Base-by-base conservation (phyloP, 345 rosid genomes). In the Excoecaria cochinchinensis region DNA sequence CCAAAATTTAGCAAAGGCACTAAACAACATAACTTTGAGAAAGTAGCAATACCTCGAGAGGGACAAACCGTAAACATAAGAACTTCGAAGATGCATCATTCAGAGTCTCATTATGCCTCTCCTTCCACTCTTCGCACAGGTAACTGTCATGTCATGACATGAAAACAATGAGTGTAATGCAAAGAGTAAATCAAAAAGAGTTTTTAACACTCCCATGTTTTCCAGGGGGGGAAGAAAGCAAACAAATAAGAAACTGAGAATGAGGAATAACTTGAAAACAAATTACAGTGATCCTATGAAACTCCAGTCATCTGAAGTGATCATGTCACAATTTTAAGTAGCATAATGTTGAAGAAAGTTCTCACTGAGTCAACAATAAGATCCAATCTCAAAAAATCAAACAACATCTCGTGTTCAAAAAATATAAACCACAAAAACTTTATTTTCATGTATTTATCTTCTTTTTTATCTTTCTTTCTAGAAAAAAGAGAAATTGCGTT, bases 81-180 rank as follows among this genome's bases (percentile, higher is more conserved):
- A 95, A 91, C 83, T 85, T 91, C 17, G 87, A 86, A 80, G 91
- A 87, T 39, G 78, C 79, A 59, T 89, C 91, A 73, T 90, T 95
- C 15, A 84, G 79, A 42, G 79, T 48, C 68, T 88, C 92, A 70
- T 83, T 87, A 74, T 90, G 87, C 86, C 97, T 91, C 81, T 82
- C 94, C 79, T 87, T 93, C 98, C 98, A 95, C 74, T 95, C 99
- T 82, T 95, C 98, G 78, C 87, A 86, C 57, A 95, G 81, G 80
- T 93, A 95, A 76, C 99, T 95, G 86, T 52, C 76, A 85, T 74
- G 74, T 64, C 84, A 80, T 62, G 56, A 46, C 21, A 47, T 8
- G 48, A 15, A 24, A 39, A 56, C 17, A 22, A 25, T 31, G 31
- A 31, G 10, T 12, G 17, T 59, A 63, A 63, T 3, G 8, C 53